phyloP scores from a whole-genome alignment of 768 basidiomycete genomes.

The Mrakia frigida region DNA sequence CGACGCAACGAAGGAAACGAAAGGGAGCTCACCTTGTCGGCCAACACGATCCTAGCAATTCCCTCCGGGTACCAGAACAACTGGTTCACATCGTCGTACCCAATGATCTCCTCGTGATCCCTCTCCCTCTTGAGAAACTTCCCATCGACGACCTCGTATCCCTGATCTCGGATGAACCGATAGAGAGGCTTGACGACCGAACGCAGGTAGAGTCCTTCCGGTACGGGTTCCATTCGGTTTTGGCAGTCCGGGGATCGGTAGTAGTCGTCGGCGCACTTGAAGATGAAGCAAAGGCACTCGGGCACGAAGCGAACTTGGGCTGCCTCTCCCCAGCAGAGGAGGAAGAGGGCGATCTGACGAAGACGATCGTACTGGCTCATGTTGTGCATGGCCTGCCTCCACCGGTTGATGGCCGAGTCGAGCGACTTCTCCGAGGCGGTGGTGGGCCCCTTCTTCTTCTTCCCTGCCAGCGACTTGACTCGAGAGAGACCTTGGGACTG shows the following conservation, averaged over 20 bases:
- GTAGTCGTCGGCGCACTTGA: slow-evolving; percentile 99
- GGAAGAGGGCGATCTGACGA: slow-evolving; percentile 88
- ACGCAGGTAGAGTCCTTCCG: slow-evolving; percentile 86
- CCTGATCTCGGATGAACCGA: slow-evolving; percentile 93
- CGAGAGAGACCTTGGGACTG: slow-evolving; percentile 87
- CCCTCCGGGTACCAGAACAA: slow-evolving; percentile 99
- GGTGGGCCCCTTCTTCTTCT: slow-evolving; percentile 45
- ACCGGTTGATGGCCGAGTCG: slow-evolving; percentile 77
- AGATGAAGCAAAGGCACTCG: slow-evolving; percentile 97
- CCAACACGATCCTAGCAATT: slow-evolving; percentile 81
- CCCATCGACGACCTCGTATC: slow-evolving; percentile 91
- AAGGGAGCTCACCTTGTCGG: slow-evolving; percentile 63
- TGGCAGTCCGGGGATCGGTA: slow-evolving; percentile 98
- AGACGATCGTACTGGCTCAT: slow-evolving; percentile 98
- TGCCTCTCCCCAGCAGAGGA: slow-evolving; percentile 96
- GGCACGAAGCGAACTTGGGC: slow-evolving; percentile 95
- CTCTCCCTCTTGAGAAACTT: slow-evolving; percentile 87
- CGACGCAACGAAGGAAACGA: background rate
- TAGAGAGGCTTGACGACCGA: slow-evolving; percentile 90
- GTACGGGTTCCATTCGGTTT: slow-evolving; percentile 80
- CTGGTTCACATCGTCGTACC: slow-evolving; percentile 98
- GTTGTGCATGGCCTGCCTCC: slow-evolving; percentile 96
- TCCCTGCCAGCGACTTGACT: slow-evolving; percentile 64
- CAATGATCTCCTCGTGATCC: slow-evolving; percentile 91
- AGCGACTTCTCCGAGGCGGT: slow-evolving; percentile 68